Percentiles rank a stretch among this genome's conserved stretches.
These are phyloP conservation scores for Zelonia costaricensis DNA, from an alignment of 208 protist genomes.

Conservation along the genomic window DNA sequence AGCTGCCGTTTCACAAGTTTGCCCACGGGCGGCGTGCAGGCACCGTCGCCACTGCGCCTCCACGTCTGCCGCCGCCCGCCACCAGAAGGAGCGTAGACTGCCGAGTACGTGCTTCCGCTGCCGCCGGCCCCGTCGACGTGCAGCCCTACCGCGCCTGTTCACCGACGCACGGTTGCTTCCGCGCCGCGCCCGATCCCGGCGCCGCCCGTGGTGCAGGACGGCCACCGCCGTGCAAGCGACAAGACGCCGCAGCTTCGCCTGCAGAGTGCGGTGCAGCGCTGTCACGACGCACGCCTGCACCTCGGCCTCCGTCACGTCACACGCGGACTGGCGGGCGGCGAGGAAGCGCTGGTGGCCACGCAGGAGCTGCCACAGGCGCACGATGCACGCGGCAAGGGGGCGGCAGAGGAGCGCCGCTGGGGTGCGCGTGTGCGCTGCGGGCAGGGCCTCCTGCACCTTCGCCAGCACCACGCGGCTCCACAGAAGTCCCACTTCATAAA, in stretches of 20 bases:
- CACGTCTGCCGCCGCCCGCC: slow-evolving; percentile 15
- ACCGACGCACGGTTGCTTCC: neutral
- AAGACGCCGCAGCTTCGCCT: slow-evolving; percentile 34
- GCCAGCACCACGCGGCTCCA: slow-evolving; percentile 49
- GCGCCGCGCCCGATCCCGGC: too few relatives aligned
- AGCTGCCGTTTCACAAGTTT: neutral
- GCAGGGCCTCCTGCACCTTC: slow-evolving; percentile 35
- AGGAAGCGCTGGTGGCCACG: slow-evolving; percentile 27
- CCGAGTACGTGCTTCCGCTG: neutral
- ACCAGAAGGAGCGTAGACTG: slow-evolving; percentile 30
- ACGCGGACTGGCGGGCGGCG: slow-evolving; percentile 34
- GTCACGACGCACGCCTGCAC: slow-evolving; percentile 47
- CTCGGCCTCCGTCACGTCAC: slow-evolving; percentile 36
- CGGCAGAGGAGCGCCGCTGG: slow-evolving; percentile 29
- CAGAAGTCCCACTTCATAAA: slow-evolving; percentile 60
- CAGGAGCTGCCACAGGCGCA: slow-evolving; percentile 34
- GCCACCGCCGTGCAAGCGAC: slow-evolving; percentile 3
- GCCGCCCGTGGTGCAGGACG: neutral
- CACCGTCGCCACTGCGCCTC: slow-evolving; percentile 21
- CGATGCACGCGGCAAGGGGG: slow-evolving; percentile 32
- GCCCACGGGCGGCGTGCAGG: slow-evolving; percentile 1
- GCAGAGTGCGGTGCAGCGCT: slow-evolving; percentile 47
- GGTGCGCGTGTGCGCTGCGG: slow-evolving; percentile 6
- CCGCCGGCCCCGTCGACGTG: neutral
- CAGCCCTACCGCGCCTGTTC: neutral